These are phyloP conservation scores for Mycena vulgaris DNA, from an alignment of 768 basidiomycete genomes.

Conservation along the genomic window DNA sequence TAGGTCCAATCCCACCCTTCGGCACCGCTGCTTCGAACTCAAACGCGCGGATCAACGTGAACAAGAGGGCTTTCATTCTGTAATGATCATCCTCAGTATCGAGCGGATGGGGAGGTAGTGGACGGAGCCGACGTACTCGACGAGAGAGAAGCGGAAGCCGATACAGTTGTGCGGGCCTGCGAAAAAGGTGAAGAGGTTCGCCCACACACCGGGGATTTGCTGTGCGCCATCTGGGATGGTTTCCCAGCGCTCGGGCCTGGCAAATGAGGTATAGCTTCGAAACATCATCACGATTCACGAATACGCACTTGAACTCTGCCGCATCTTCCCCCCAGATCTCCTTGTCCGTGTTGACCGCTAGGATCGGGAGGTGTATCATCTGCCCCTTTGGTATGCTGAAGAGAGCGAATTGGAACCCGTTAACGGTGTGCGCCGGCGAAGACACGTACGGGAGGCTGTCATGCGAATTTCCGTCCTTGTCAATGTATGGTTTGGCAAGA, in stretches of 20 bases:
- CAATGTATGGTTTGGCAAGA: constrained; percentile 60
- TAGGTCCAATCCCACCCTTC: neutral
- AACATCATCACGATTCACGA: neutral
- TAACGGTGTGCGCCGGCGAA: neutral
- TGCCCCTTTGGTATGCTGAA: constrained; percentile 61
- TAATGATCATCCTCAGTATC: neutral
- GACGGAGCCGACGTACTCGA: constrained; percentile 53
- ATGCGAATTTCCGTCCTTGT: constrained; percentile 57
- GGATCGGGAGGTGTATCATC: constrained; percentile 57
- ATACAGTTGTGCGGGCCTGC: constrained; percentile 77
- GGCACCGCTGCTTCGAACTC: constrained; percentile 50
- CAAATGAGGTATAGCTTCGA: too few relatives aligned
- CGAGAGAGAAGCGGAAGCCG: constrained; percentile 52
- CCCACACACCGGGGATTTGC: constrained; percentile 72
- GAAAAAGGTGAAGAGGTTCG: constrained; percentile 72
- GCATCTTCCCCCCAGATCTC: constrained; percentile 77
- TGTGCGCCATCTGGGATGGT: constrained; percentile 59
- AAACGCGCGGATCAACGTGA: constrained; percentile 60
- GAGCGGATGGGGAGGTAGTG: too few relatives aligned
- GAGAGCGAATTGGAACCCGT: neutral
- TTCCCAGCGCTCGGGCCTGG: constrained; percentile 75
- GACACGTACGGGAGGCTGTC: constrained; percentile 49
- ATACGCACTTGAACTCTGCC: constrained; percentile 68
- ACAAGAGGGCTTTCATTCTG: constrained; percentile 57
- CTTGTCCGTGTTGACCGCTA: constrained; percentile 49